A percentile compares a stretch with the other conserved stretches of the same genome.
These are phyloP conservation scores for Lachnellula occidentalis DNA, from an alignment of 2,329 filamentous ascomycete genomes.

Conservation along the genomic window DNA sequence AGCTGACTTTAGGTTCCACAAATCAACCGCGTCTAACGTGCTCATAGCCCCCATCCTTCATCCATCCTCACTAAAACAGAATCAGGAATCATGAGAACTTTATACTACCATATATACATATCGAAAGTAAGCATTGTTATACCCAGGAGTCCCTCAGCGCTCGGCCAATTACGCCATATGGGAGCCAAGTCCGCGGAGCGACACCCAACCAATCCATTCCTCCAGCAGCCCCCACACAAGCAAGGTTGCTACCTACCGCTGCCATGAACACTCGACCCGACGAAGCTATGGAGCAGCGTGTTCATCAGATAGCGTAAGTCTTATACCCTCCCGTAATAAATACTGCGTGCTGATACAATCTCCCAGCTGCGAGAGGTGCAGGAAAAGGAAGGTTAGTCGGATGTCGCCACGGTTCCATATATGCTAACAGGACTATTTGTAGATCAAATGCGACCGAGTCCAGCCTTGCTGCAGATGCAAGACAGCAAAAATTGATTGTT, in stretches of 20 bases:
- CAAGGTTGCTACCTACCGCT: constrained; percentile 1
- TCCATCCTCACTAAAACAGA: too few species aligned
- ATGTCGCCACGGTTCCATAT: neutral
- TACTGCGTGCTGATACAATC: neutral
- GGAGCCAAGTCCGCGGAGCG: neutral
- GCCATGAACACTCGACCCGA: constrained; percentile 2
- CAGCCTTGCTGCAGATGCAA: constrained; percentile 46
- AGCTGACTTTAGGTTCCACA: too few species aligned
- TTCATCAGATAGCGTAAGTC: constrained; percentile 12
- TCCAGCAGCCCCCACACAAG: neutral
- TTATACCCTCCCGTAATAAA: neutral
- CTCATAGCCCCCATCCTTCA: too few species aligned
- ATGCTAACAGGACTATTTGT: constrained; percentile 5
- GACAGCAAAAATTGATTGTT: constrained; percentile 37
- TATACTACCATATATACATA: too few species aligned
- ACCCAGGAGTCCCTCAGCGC: too few species aligned
- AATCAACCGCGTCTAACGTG: too few species aligned
- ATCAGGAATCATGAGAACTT: too few species aligned
- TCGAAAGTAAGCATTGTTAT: too few species aligned
- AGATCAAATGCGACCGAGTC: constrained; percentile 48
- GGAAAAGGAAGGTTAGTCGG: constrained; percentile 36
- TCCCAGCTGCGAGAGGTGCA: constrained; percentile 39
- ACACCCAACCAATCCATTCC: neutral
- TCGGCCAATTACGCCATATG: neutral
- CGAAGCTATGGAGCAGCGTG: constrained; percentile 11